A percentile compares a stretch with the other conserved stretches of the same genome.
Evolutionary conservation across 495 filamentous ascomycete species (phyloP).

Genomic region (Xeromyces bisporus): DNA sequence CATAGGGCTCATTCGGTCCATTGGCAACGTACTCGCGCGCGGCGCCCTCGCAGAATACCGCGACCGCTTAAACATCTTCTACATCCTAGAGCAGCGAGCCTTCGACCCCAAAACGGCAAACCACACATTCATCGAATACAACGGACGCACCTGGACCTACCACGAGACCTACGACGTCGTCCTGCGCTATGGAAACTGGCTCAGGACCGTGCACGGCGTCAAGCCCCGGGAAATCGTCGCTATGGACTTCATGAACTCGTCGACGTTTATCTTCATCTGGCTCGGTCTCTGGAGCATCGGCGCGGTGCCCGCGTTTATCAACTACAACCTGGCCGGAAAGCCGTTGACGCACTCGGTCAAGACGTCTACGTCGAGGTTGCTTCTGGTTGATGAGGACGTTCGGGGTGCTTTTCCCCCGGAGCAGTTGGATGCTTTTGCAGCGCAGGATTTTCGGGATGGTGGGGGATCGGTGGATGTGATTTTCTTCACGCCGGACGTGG

Average conservation of each 20-base stretch:
- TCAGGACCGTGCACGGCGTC: constrained; percentile 53
- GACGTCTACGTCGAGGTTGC: constrained; percentile 47
- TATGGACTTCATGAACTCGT: constrained; percentile 75
- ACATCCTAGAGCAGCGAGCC: constrained; percentile 56
- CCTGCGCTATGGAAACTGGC: constrained; percentile 68
- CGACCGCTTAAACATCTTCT: constrained; percentile 61
- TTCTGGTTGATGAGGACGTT: constrained; percentile 62
- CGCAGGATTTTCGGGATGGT: constrained; percentile 27
- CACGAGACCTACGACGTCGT: constrained; percentile 59
- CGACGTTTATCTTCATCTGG: constrained; percentile 67
- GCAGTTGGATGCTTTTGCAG: constrained; percentile 25
- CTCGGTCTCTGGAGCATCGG: constrained; percentile 81
- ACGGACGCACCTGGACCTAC: constrained; percentile 64
- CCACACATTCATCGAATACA: constrained; percentile 51
- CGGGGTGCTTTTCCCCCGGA: constrained; percentile 30
- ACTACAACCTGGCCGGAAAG: constrained; percentile 71
- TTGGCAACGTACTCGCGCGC: constrained; percentile 26
- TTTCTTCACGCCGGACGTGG: constrained; percentile 45
- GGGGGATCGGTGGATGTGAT: constrained; percentile 40
- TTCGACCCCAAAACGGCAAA: constrained; percentile 36
- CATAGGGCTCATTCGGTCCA: constrained; percentile 30
- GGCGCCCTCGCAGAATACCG: constrained; percentile 28
- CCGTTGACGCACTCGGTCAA: constrained; percentile 66
- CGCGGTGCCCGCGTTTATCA: constrained; percentile 81
- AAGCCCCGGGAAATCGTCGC: constrained; percentile 70